phyloP scores from a whole-genome alignment of 345 rosid genomes.

The Syzygium grande region DNA sequence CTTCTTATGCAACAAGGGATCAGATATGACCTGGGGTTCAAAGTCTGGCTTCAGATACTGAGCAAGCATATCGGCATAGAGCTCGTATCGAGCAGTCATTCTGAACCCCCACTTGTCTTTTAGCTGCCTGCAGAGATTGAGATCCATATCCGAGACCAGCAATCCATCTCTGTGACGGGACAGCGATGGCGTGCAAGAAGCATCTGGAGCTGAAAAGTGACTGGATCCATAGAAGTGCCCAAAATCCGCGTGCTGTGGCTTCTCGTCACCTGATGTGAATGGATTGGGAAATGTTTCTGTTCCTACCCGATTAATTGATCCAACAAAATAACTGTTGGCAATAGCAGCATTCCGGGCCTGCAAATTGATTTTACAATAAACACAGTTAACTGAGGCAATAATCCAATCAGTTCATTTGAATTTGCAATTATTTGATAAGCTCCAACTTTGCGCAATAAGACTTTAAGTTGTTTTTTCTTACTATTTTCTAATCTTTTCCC shows the following conservation, averaged over 20 bases:
- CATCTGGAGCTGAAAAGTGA: constrained; percentile 91
- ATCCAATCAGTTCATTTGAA: background rate
- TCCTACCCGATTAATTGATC: constrained; percentile 95
- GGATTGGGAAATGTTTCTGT: constrained; percentile 86
- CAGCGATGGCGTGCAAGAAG: constrained; percentile 85
- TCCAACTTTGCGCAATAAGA: background rate
- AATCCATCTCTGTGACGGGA: constrained; percentile 75
- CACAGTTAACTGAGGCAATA: background rate
- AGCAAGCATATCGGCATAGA: constrained; percentile 52
- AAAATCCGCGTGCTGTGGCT: constrained; percentile 73
- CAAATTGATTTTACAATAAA: background rate
- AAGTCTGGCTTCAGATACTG: constrained; percentile 62
- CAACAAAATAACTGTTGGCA: constrained; percentile 93
- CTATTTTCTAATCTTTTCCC: background rate
- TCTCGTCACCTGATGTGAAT: constrained; percentile 89
- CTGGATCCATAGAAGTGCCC: constrained; percentile 96
- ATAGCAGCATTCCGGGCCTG: constrained; percentile 97
- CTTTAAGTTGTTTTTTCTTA: background rate
- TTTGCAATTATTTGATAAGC: background rate
- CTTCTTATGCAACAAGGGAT: constrained; percentile 63
- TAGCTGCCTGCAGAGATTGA: constrained; percentile 82
- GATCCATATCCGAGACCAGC: constrained; percentile 80
- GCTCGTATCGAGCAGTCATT: constrained; percentile 78
- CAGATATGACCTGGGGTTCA: constrained; percentile 66
- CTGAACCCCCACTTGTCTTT: constrained; percentile 96